A percentile compares a stretch with the other conserved stretches of the same genome.
Conservation (phyloP, 208 protist genomes). For the Trypanosoma grayi region DNA sequence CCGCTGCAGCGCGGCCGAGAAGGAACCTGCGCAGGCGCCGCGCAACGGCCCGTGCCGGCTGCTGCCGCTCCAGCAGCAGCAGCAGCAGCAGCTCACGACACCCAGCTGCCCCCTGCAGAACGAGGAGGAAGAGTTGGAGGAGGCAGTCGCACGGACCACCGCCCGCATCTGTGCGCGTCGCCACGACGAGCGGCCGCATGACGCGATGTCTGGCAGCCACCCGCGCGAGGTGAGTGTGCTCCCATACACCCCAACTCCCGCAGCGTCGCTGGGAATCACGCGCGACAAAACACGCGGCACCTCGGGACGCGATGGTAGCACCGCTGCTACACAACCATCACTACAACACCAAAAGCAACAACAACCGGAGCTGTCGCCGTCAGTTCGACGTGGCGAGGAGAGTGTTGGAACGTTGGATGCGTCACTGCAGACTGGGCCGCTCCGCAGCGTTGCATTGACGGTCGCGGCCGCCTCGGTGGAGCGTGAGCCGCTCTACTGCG, state of each 20-base stretch:
- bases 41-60: background rate
- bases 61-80: background rate
- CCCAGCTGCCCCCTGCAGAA: slow-evolving; percentile 9
- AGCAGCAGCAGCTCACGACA: too few species aligned
- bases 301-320: background rate
- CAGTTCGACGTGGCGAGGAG: background rate
- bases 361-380: background rate
- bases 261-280: slow-evolving; percentile 2
- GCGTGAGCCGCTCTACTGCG: slow-evolving; percentile 23
- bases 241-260: slow-evolving; percentile 14
- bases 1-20: background rate
- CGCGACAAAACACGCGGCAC: background rate
- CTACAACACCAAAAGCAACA: background rate
- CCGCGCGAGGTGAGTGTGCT: background rate
- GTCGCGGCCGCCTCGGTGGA: background rate
- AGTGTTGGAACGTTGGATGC: background rate
- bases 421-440: slow-evolving; percentile 2
- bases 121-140: slow-evolving; percentile 22
- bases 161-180: slow-evolving; percentile 13
- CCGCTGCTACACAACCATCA: background rate
- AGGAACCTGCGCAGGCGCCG: background rate
- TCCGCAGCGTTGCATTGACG: background rate
- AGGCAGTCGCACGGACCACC: slow-evolving; percentile 19
- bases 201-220: background rate
- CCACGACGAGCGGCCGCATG: background rate